These are phyloP conservation scores for Ceratocystis diversiconidia DNA, from an alignment of 2,329 filamentous ascomycete species.

Conservation along the genomic window DNA sequence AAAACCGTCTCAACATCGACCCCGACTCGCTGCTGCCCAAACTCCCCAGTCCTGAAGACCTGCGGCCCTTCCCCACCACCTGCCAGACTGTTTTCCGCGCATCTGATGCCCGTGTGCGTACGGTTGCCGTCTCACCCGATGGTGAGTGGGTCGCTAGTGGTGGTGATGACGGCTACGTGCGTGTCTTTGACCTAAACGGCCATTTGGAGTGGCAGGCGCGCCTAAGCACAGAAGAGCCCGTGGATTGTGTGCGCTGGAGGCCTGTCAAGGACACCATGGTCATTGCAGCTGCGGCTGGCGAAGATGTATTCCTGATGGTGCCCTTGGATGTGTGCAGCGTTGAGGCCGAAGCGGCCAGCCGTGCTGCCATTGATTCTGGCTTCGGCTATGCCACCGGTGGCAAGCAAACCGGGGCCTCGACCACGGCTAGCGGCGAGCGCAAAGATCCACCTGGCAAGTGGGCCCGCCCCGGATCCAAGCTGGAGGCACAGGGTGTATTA, in stretches of 20 bases:
- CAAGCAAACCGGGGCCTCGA: slow-evolving; percentile 34
- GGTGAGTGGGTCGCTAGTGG: slow-evolving; percentile 80
- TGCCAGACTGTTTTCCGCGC: slow-evolving; percentile 78
- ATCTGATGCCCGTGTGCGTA: slow-evolving; percentile 76
- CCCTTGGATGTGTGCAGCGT: slow-evolving; percentile 60
- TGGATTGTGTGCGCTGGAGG: slow-evolving; percentile 81
- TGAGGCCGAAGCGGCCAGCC: slow-evolving; percentile 57
- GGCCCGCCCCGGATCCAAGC: slow-evolving; percentile 58
- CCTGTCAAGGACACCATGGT: slow-evolving; percentile 69
- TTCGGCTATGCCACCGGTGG: slow-evolving; percentile 78
- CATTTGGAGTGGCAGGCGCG: slow-evolving; percentile 77
- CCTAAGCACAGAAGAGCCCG: slow-evolving; percentile 61
- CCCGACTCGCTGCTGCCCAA: slow-evolving; percentile 85
- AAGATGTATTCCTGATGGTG: slow-evolving; percentile 73
- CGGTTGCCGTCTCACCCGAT: slow-evolving; percentile 69
- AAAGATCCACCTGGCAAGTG: slow-evolving; percentile 71
- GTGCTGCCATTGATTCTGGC: slow-evolving; percentile 69
- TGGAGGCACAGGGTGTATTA: slow-evolving; percentile 66
- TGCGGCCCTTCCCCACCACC: slow-evolving; percentile 86
- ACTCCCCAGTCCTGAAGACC: slow-evolving; percentile 78
- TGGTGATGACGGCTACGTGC: slow-evolving; percentile 83
- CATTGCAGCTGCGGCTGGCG: slow-evolving; percentile 69
- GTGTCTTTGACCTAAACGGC: slow-evolving; percentile 83
- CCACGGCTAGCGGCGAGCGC: slow-evolving; percentile 39
- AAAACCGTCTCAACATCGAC: slow-evolving; percentile 93